Evolutionary conservation across 768 basidiomycete genomes (phyloP).

Genomic region (Gymnopilus dilepis): DNA sequence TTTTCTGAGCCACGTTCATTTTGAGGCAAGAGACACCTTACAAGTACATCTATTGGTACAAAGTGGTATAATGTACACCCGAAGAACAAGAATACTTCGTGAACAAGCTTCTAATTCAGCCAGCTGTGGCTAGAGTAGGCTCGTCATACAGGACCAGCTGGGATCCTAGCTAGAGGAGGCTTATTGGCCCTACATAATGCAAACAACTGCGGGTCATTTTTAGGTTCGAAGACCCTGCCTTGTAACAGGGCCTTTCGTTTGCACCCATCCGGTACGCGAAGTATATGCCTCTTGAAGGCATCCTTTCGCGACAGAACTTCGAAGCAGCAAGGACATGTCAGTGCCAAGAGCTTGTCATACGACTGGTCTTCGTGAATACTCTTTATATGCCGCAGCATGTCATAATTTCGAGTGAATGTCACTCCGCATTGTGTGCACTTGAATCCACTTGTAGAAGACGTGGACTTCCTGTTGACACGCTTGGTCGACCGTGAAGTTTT

Average conservation of each 20-base stretch:
- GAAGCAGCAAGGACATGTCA: constrained; percentile 24
- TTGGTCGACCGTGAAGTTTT: not conserved
- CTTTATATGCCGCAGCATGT: constrained; percentile 24
- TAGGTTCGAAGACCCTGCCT: not conserved
- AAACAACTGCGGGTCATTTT: not conserved
- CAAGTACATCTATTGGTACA: too few relatives aligned
- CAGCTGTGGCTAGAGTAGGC: not conserved
- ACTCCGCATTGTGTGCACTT: constrained; percentile 21
- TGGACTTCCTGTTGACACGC: not conserved
- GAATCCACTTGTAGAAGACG: not conserved
- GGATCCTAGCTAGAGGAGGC: not conserved
- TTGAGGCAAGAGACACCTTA: too few relatives aligned
- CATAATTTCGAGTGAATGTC: constrained; percentile 26
- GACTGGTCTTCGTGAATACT: constrained; percentile 19
- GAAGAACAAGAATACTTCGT: too few relatives aligned
- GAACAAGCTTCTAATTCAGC: too few relatives aligned
- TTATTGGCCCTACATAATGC: constrained; percentile 4
- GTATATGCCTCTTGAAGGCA: constrained; percentile 19
- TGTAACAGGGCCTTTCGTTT: constrained; percentile 4
- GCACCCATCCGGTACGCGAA: constrained; percentile 10
- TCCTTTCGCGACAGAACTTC: constrained; percentile 17
- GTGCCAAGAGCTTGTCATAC: constrained; percentile 1
- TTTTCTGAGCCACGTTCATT: too few relatives aligned
- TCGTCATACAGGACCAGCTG: not conserved
- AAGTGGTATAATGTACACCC: too few relatives aligned